Percentiles rank a stretch among this genome's conserved stretches.
Evolutionary conservation across 192 early-diverging fungal genomes (phyloP).

Genomic region (Dissophora ornata): DNA sequence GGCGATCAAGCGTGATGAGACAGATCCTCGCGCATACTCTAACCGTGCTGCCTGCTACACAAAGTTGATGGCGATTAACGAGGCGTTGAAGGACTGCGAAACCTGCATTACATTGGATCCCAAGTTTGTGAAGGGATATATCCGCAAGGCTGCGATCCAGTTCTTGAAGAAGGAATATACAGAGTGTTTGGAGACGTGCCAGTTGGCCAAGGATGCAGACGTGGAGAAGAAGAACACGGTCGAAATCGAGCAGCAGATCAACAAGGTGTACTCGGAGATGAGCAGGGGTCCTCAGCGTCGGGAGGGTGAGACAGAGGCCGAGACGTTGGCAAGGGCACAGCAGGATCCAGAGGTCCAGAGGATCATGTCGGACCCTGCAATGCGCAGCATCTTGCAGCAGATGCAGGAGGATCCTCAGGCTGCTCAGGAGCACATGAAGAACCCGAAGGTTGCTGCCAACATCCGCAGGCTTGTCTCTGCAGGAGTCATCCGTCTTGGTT

Average conservation of each 20-base stretch:
- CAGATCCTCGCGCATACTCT: slow-evolving; percentile 90
- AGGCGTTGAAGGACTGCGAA: slow-evolving; percentile 97
- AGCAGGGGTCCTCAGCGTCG: slow-evolving; percentile 64
- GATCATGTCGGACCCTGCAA: slow-evolving; percentile 92
- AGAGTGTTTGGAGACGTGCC: slow-evolving; percentile 84
- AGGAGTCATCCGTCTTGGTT: slow-evolving; percentile 83
- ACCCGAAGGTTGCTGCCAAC: slow-evolving; percentile 92
- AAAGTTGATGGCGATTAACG: slow-evolving; percentile 93
- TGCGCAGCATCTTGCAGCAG: slow-evolving; percentile 96
- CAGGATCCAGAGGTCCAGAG: slow-evolving; percentile 91
- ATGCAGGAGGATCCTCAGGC: slow-evolving; percentile 97
- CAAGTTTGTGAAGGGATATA: slow-evolving; percentile 93
- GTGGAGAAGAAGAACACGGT: slow-evolving; percentile 82
- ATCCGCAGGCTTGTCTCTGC: slow-evolving; percentile 93
- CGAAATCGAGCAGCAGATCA: slow-evolving; percentile 87
- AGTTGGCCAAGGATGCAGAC: slow-evolving; percentile 82
- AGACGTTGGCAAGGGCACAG: slow-evolving; percentile 86
- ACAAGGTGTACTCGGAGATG: slow-evolving; percentile 86
- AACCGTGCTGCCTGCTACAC: slow-evolving; percentile 97
- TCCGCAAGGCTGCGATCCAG: slow-evolving; percentile 93
- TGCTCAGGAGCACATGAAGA: slow-evolving; percentile 94
- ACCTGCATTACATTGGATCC: slow-evolving; percentile 87
- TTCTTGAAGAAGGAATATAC: slow-evolving; percentile 90
- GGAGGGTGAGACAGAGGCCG: slow-evolving; percentile 75
- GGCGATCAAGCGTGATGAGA: slow-evolving; percentile 95